Percentiles rank a stretch among this genome's conserved stretches.
These are phyloP conservation scores for Penicillium frequentans DNA, from an alignment of 2,329 filamentous ascomycete species.

Conservation along the genomic window DNA sequence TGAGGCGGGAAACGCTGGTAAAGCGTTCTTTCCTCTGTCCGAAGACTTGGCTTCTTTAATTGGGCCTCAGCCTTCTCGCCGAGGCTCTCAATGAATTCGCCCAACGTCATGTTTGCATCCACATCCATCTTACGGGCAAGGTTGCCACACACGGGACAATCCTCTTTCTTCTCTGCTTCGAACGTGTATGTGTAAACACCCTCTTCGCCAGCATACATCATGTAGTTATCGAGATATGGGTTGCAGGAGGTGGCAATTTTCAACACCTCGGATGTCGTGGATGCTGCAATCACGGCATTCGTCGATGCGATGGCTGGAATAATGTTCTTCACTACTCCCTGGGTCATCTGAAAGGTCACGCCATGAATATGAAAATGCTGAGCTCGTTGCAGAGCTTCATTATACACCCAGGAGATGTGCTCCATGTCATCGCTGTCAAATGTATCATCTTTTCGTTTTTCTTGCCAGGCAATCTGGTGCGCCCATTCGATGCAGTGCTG, in stretches of 20 bases:
- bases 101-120: constrained; percentile 69
- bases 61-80: constrained; percentile 84
- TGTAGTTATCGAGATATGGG: constrained; percentile 87
- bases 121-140: constrained; percentile 73
- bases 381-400: constrained; percentile 77
- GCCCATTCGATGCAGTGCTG: constrained; percentile 99
- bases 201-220: constrained; percentile 99
- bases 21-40: constrained; percentile 76
- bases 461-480: constrained; percentile 95
- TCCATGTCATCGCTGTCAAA: constrained; percentile 96
- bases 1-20: constrained; percentile 85
- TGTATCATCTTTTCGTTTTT: constrained; percentile 75
- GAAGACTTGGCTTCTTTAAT: constrained; percentile 87
- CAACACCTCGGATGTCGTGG: constrained; percentile 94
- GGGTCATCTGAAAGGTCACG: constrained; percentile 92
- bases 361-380: constrained; percentile 86
- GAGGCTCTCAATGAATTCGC: constrained; percentile 82
- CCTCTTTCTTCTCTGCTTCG: constrained; percentile 86
- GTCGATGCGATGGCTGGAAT: constrained; percentile 98
- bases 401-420: constrained; percentile 95
- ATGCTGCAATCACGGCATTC: constrained; percentile 92
- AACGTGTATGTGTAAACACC: constrained; percentile 97
- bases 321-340: constrained; percentile 98
- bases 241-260: constrained; percentile 86
- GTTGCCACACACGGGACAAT: constrained; percentile 92